Evolutionary conservation across 345 rosid species (phyloP).

Genomic region (Melastoma malabathricum): DNA sequence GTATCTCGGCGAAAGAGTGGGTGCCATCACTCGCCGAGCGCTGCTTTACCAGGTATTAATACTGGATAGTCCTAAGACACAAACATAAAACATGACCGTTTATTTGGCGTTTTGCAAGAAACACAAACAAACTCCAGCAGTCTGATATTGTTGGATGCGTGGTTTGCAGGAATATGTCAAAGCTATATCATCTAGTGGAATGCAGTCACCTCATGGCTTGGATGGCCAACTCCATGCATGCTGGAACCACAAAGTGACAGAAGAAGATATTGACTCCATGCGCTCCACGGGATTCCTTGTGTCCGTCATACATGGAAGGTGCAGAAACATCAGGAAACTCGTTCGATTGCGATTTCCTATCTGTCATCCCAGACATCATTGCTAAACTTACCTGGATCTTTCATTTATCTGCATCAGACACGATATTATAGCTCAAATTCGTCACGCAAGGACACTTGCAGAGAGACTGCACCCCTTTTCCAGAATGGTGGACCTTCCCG

Average conservation of each 20-base stretch:
- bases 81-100: not conserved
- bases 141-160: no score
- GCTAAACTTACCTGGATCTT: constrained; percentile 10
- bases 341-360: not conserved
- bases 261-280: constrained; percentile 44
- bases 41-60: constrained; percentile 53
- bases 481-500: constrained; percentile 89
- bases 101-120: not conserved
- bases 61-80: not conserved
- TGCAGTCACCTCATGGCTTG: constrained; percentile 77
- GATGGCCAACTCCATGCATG: constrained; percentile 95
- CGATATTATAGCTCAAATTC: constrained; percentile 87
- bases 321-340: constrained; percentile 1
- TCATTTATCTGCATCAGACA: constrained; percentile 30
- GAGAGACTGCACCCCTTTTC: constrained; percentile 69
- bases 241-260: constrained; percentile 77
- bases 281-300: constrained; percentile 75
- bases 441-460: constrained; percentile 73
- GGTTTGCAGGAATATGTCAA: constrained; percentile 69
- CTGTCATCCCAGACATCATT: no score
- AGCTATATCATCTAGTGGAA: constrained; percentile 81
- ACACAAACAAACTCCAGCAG: not conserved
- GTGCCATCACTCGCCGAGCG: constrained; percentile 47
- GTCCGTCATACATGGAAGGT: constrained; percentile 96
- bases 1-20: constrained; percentile 65